Base-by-base conservation (phyloP, 1,139 yeast genomes). In the Blastobotrys raffinosifermentans region DNA sequence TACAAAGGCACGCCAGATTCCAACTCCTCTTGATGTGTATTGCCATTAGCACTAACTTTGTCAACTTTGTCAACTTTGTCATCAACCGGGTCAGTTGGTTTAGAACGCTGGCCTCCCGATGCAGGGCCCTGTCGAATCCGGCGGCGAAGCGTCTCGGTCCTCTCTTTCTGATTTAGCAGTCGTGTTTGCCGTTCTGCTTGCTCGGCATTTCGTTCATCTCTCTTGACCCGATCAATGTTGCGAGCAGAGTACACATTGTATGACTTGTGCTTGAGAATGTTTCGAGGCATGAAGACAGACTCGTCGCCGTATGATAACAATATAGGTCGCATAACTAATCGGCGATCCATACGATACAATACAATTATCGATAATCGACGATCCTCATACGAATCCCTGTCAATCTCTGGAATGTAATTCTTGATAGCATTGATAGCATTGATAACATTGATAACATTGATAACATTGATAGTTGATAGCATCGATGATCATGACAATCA, bases 21-120 rank as follows among this genome's bases (percentile, higher is more conserved):
- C n/a, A n/a, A n/a, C n/a, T n/a, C n/a, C n/a, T n/a, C n/a, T n/a
- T n/a, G n/a, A n/a, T n/a, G n/a, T n/a, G n/a, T n/a, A n/a, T n/a
- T n/a, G n/a, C n/a, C n/a, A n/a, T n/a, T 26, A 20, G 13, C 29
- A 8, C 9, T 4, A 19, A 5, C 19, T 4, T 21, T 31, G 5
- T 15, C 9, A 18, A 18, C 32, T 18, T 18, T 20, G 11, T 17
- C 32, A 7, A 29, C 19, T 15, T 17, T 6, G 6, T 16, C 32
- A 29, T 15, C n/a, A 31, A 19, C 21, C n/a, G 29, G 26, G 17
- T 4, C 82, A 69, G 45, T 71, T 73, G 23, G 72, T 60, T 3
- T 82, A 80, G 26, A 67, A 70, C 13, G 72, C 54, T 50, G 77
- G 83, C 33, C 65, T 60, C 17, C 71, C 60, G 22, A 19, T 41